Percentiles rank a stretch among this genome's conserved stretches.
Evolutionary conservation across 441 rosid species (phyloP).

Genomic region (Capsella rubella): DNA sequence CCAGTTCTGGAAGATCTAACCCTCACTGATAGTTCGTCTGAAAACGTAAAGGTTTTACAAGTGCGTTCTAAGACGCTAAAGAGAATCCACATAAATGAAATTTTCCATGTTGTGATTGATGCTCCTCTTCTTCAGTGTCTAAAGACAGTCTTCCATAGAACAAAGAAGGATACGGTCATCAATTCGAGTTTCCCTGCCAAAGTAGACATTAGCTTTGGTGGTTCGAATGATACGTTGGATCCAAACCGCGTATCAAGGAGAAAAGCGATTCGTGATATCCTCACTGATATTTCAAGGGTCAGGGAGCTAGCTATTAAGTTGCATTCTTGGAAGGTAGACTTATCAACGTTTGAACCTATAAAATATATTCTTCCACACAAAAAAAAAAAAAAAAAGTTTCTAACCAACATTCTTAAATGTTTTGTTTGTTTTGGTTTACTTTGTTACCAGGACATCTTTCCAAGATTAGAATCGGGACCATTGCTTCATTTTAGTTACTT

Average conservation of each 20-base stretch:
- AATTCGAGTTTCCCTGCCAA: constrained; percentile 7
- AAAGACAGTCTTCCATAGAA: background rate
- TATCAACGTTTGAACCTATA: constrained; percentile 1
- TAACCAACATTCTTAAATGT: background rate
- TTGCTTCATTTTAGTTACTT: background rate
- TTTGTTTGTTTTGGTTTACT: background rate
- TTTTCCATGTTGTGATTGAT: constrained; percentile 2
- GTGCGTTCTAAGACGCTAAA: constrained; percentile 13
- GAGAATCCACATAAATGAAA: background rate
- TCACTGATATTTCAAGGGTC: constrained; percentile 18
- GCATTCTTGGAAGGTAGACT: background rate
- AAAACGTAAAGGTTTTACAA: background rate
- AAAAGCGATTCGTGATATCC: background rate
- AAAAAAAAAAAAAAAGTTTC: background rate
- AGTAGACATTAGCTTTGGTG: constrained; percentile 11
- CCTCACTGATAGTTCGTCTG: background rate
- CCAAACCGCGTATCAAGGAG: background rate
- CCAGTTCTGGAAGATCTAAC: constrained; percentile 30
- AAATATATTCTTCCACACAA: background rate
- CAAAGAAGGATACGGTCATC: constrained; percentile 1
- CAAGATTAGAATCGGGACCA: background rate
- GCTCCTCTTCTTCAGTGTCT: constrained; percentile 32
- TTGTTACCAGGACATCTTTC: background rate
- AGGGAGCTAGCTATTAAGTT: background rate
- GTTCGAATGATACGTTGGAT: background rate